These are phyloP conservation scores for Neurospora africana DNA, from an alignment of 495 filamentous ascomycete genomes.

Conservation along the genomic window DNA sequence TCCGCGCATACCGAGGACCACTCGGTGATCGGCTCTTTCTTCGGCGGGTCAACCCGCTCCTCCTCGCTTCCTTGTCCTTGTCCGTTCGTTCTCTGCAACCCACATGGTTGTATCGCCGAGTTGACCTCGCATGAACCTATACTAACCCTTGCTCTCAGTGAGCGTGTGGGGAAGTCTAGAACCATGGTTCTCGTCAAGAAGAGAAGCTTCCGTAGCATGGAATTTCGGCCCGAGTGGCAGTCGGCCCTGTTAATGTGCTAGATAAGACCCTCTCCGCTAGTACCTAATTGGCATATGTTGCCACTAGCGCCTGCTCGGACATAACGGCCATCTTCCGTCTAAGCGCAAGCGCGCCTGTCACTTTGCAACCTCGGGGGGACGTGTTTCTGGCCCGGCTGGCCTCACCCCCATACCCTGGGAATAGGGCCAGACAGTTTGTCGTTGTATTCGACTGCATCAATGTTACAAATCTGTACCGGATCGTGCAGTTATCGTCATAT, in stretches of 20 bases:
- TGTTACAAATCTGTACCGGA: background rate
- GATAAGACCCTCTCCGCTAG: background rate
- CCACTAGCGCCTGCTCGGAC: background rate
- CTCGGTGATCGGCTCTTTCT: constrained; percentile 21
- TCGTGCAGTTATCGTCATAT: background rate
- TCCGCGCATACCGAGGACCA: constrained; percentile 17
- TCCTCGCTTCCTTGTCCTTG: background rate
- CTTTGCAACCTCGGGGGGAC: background rate
- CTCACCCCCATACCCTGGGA: background rate
- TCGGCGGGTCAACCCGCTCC: constrained; percentile 14
- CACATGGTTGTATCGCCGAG: background rate
- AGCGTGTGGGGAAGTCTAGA: background rate
- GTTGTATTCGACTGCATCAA: background rate
- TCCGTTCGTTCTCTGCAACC: background rate
- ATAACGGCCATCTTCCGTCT: background rate
- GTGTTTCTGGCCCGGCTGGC: background rate
- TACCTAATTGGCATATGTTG: background rate
- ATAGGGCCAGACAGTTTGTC: background rate
- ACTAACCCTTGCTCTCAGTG: background rate
- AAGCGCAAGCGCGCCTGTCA: background rate
- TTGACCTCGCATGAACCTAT: background rate
- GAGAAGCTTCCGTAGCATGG: background rate
- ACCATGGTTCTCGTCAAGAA: background rate
- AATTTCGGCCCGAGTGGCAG: background rate
- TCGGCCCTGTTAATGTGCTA: background rate